Base-by-base conservation (phyloP, 495 filamentous ascomycete species). In the Aspergillus avenaceus region DNA sequence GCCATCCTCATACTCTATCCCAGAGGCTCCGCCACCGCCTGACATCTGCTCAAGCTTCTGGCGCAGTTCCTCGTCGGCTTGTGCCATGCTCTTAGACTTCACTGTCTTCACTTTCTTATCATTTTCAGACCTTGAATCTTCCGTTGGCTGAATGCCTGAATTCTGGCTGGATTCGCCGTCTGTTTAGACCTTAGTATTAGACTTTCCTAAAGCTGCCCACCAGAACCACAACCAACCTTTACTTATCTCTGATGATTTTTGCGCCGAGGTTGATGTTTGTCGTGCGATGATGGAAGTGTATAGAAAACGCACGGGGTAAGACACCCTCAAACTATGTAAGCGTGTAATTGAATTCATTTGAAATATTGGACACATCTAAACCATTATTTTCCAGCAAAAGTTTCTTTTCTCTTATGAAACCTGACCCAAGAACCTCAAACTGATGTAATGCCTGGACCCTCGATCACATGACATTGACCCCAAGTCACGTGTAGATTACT, bases 1-100 rank as follows among this genome's bases (percentile, higher is more conserved):
- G 0, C 90, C 89, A 55, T 91, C 79, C 62, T 91, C 87, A 53
- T 85, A 83, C 67, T 92, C 88, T 8, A 91, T 72, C 1, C 90
- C 90, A n/a, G 85, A 74, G 31, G 75, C 81, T 6, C 88, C 90
- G 24, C 89, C 89, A 14, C 84, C 87, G 3, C 89, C 88, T 1
- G 85, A 76, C 13, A 89, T 75, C 14, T 78, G 79, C 54, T 85
- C 82, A 47, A 91, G 76, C 55, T 84, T 85, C 52, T 75, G 61
- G 21, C 72, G 73, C 5, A 93, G 65, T 53, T 89, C 86, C 40
- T 84, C 79, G 61, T 93, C 88, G 19, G 81, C 61, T 55, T 90
- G 70, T 19, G 77, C 70, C 45, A 82, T 69, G 1, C 80, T 81
- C 61, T 84, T 83, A 23, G 40, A 22, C 31, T 60, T 60, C 9